These are phyloP conservation scores for Aspergillus leporis DNA, from an alignment of 495 filamentous ascomycete genomes.

Conservation along the genomic window DNA sequence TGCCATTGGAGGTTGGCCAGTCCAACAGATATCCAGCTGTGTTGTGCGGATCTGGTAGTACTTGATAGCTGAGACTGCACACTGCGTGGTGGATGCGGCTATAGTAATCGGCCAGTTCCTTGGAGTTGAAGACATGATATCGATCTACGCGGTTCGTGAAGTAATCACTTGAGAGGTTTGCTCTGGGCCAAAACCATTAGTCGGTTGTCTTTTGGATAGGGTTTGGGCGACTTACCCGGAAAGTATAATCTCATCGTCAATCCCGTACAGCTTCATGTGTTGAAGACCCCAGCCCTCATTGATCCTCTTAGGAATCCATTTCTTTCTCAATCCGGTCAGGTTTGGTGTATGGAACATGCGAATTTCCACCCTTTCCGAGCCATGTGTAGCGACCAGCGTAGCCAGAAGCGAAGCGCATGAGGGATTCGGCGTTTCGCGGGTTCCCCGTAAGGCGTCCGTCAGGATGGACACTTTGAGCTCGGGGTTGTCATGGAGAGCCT, in stretches of 20 bases:
- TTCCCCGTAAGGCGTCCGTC: constrained; percentile 90
- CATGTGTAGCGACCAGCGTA: constrained; percentile 79
- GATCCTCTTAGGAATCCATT: constrained; percentile 78
- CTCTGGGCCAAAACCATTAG: constrained; percentile 44
- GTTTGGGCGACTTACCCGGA: constrained; percentile 62
- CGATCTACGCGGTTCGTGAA: constrained; percentile 95
- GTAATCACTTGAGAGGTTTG: constrained; percentile 91
- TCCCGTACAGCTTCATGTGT: constrained; percentile 98
- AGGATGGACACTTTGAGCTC: constrained; percentile 84
- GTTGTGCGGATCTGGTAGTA: constrained; percentile 59
- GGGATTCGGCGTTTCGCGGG: constrained; percentile 81
- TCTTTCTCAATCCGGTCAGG: constrained; percentile 82
- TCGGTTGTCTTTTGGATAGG: background rate
- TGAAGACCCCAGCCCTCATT: constrained; percentile 99
- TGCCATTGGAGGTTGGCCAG: constrained; percentile 78
- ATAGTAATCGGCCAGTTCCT: constrained; percentile 80
- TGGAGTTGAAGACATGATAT: constrained; percentile 87
- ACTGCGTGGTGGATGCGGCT: constrained; percentile 72
- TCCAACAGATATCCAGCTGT: constrained; percentile 66
- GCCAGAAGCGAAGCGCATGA: constrained; percentile 90
- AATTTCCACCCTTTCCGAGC: constrained; percentile 82
- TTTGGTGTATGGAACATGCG: constrained; percentile 99
- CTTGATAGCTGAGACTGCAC: constrained; percentile 76
- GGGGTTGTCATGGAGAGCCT: constrained; percentile 76
- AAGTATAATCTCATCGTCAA: constrained; percentile 94